Evolutionary conservation across 2,329 filamentous ascomycete genomes (phyloP), one percentile per base, ranked within the genome.

Genomic region (Plenodomus tracheiphilus): DNA sequence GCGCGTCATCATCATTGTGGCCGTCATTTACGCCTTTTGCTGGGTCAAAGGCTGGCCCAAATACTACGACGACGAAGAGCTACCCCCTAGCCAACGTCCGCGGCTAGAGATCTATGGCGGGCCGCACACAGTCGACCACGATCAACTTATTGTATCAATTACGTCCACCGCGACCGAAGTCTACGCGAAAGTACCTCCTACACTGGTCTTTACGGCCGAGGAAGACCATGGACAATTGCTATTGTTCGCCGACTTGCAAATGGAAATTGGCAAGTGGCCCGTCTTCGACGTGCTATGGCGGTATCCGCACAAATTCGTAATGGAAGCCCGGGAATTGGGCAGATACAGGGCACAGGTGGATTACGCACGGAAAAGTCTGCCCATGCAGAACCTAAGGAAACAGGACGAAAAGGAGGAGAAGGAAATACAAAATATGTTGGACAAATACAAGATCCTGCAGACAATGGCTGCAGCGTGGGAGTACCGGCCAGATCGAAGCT

Each of bases 131-230:
- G 58, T 67, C 43, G 36, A 53, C n/a, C 41, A 49, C 34, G 61
- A 68, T 39, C 53, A 68, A 28, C 55, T 84, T 25, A 74, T 83
- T 37, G 77, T 84, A 4, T 73, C 82, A 16, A 72, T 85, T 56
- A 79, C 79, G 49, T 84, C 82, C 2, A 80, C 81, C 30, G 80
- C 81, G 3, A 81, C 78, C 17, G 79, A 85, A 61, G 76, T 79
- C 18, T 74, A 74, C 53, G 74, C 79, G 18, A 83, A 83, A 61
- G 72, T 85, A 3, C 79, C 81, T 4, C 70, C 70, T 2, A 39
- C 58, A 18, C 50, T 70, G 28, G 53, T 66, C 15, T 56, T 61
- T 21, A 61, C 64, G 9, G 42, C 62, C 39, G 37, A 41, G 0
- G 64, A 67, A 37, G 61, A 75, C 43, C 56, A 65, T 30, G 70